Evolutionary conservation across 495 filamentous ascomycete species (phyloP), one percentile per base, ranked within the genome.

Genomic region (Bacidia rubella): DNA sequence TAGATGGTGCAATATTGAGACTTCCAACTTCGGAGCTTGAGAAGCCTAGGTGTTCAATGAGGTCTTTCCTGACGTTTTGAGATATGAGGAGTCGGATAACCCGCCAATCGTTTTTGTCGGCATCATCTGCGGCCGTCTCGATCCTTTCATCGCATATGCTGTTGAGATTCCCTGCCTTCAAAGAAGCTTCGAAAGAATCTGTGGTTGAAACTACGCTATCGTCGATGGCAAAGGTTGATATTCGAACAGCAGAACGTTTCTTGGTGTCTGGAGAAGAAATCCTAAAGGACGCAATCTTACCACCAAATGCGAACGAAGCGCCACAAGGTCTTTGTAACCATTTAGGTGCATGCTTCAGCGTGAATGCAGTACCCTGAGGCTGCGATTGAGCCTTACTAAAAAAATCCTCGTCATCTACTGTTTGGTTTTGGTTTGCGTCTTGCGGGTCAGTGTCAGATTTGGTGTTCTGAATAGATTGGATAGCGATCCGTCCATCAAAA

Each of bases 31-130:
- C 67, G 40, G 78, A 68, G 47, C 76, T 82, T 39, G 78, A 70
- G 65, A 95, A 95, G 11, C 93, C 92, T 38, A 99, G 78, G 66
- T 92, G 87, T 52, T 89, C 83, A 9, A 88, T 73, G 46, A 97
- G 79, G 57, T 82, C 79, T 63, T 83, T 82, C 47, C 88, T 77
- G 39, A 87, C 83, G 64, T 89, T 85, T 9, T 78, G 78, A 7
- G 88, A 80, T 38, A 88, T 82, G 63, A 97, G 67, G n/a, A 87
- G 85, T 66, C 90, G 80, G 54, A 99, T 82, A 24, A 95, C 86
- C 65, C 82, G 82, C 92, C 92, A 99, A 64, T 97, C 90, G 12
- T 83, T 82, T 73, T 86, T 95, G 63, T 96, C 92, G 56, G 90
- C 85, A 2, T 96, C 90, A 4, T 78, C 85, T 54, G 75, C 78